These are phyloP conservation scores for Strigomonas galati DNA, from an alignment of 208 protist species.

Conservation along the genomic window DNA sequence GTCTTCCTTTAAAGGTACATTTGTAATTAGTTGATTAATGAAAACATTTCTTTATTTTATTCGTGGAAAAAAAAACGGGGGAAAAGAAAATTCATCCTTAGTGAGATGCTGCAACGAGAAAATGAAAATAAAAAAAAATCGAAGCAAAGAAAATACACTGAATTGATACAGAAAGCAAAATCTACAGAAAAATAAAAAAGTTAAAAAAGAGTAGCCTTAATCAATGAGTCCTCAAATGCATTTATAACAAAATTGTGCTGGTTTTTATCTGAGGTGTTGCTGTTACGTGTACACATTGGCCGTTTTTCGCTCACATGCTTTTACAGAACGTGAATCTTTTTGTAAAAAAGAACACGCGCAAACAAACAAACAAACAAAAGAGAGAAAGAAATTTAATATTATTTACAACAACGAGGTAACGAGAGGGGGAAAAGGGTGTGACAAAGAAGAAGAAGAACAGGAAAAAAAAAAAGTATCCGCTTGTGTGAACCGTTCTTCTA, in stretches of 20 bases:
- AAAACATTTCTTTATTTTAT: slow-evolving; percentile 9
- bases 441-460: no score
- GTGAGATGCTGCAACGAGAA: neutral
- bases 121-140: slow-evolving; percentile 15
- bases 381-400: slow-evolving; percentile 10
- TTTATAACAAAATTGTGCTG: no score
- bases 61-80: slow-evolving; percentile 19
- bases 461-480: no score
- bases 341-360: slow-evolving; percentile 9
- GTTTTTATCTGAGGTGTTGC: no score
- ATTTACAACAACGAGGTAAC: no score
- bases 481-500: no score
- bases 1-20: no score
- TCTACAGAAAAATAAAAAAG: slow-evolving; percentile 15
- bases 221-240: neutral
- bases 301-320: no score
- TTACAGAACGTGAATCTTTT: slow-evolving; percentile 1
- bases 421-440: no score
- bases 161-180: slow-evolving; percentile 5
- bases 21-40: no score
- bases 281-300: no score
- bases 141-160: slow-evolving; percentile 13
- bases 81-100: slow-evolving; percentile 2
- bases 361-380: slow-evolving; percentile 7
- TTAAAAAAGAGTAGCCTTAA: slow-evolving; percentile 8